phyloP scores from a whole-genome alignment of 768 basidiomycete genomes.

The Auriscalpium microsporum region DNA sequence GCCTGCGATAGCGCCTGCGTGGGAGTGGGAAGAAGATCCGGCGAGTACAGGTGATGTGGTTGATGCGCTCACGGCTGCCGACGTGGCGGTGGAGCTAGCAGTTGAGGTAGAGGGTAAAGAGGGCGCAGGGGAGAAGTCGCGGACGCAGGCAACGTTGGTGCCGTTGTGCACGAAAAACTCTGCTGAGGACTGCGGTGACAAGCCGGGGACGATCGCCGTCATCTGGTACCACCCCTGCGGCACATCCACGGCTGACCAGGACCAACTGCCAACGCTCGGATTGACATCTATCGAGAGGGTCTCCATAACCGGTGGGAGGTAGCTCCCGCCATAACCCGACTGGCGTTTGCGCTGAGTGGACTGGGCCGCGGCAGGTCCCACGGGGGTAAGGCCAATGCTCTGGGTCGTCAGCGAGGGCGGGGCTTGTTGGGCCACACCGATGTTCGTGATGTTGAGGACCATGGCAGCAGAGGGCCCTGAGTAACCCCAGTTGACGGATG shows the following conservation, averaged over 20 bases:
- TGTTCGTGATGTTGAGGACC: conserved; percentile 33
- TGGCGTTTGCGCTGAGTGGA: neutral
- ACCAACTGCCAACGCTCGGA: conserved; percentile 22
- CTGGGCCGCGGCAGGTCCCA: conserved; percentile 3
- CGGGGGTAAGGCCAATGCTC: conserved; percentile 4
- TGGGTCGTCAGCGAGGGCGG: conserved; percentile 3
- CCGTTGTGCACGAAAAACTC: conserved; percentile 32
- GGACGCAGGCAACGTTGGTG: conserved; percentile 27
- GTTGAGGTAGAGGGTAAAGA: conserved; percentile 14
- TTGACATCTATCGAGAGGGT: conserved; percentile 24
- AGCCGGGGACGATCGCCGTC: conserved; percentile 14
- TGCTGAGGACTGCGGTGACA: conserved; percentile 16
- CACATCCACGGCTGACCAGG: conserved; percentile 40
- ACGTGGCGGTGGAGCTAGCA: conserved; percentile 2
- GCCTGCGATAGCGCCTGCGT: conserved; percentile 41
- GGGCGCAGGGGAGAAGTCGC: conserved; percentile 5
- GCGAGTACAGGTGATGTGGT: neutral
- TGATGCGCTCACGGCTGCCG: neutral
- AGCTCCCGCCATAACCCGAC: conserved; percentile 3
- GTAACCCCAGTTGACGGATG: conserved; percentile 22
- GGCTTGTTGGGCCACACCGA: conserved; percentile 23
- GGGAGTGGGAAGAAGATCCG: conserved; percentile 12
- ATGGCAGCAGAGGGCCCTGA: conserved; percentile 17
- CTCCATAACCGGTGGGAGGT: conserved; percentile 13
- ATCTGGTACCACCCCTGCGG: conserved; percentile 41